These are phyloP conservation scores for Aspergillus intermedius DNA, from an alignment of 2,329 filamentous ascomycete genomes.

Conservation along the genomic window DNA sequence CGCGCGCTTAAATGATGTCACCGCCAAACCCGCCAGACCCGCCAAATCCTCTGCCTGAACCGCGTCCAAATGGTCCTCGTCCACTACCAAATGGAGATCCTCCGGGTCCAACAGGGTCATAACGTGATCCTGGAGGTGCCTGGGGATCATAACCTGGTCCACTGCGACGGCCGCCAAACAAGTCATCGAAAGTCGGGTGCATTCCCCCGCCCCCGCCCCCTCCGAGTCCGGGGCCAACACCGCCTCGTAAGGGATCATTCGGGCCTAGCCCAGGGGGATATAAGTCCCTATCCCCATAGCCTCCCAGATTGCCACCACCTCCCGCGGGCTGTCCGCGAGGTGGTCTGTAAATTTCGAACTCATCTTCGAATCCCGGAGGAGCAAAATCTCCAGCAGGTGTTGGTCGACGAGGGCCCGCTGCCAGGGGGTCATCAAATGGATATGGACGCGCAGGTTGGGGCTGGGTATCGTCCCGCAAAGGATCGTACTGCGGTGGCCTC, in stretches of 20 bases:
- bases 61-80: conserved; percentile 39
- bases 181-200: conserved; percentile 94
- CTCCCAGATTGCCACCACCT: conserved; percentile 31
- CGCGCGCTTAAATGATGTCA: conserved; percentile 32
- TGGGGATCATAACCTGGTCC: conserved; percentile 57
- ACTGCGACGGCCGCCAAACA: conserved; percentile 60
- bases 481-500: conserved; percentile 39
- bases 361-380: conserved; percentile 88
- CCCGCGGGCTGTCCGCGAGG: conserved; percentile 44
- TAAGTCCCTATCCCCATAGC: conserved; percentile 64
- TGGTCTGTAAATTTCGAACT: conserved; percentile 72
- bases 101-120: conserved; percentile 77
- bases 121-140: conserved; percentile 81
- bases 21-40: conserved; percentile 41
- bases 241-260: conserved; percentile 68
- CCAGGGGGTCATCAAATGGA: conserved; percentile 62
- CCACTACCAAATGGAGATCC: conserved; percentile 45
- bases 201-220: conserved; percentile 69
- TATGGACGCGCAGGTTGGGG: conserved; percentile 60
- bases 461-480: conserved; percentile 45
- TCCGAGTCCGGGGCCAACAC: conserved; percentile 56
- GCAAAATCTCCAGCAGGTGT: conserved; percentile 67
- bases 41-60: conserved; percentile 41
- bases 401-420: conserved; percentile 53
- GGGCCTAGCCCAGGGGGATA: conserved; percentile 82